Conservation (phyloP, 306 rosid species). For the Vicia sativa region DNA sequence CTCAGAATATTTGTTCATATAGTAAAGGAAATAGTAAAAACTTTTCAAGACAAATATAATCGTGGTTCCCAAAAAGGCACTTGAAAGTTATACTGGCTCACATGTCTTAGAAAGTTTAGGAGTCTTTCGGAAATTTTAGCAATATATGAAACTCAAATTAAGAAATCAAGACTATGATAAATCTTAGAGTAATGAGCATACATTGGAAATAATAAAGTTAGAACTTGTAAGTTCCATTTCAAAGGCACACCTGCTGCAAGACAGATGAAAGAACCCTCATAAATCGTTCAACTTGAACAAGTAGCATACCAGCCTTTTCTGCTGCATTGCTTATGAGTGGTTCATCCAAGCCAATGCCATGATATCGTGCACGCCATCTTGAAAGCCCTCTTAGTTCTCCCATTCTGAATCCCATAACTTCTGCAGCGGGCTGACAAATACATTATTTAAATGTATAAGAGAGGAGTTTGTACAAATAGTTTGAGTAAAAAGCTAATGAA, state of each 20-base stretch:
- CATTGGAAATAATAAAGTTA: constrained; percentile 31
- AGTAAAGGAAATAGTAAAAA: constrained; percentile 19
- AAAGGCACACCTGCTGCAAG: constrained; percentile 82
- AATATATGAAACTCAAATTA: constrained; percentile 16
- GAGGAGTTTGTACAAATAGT: constrained; percentile 29
- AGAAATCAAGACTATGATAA: neutral
- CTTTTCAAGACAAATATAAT: constrained; percentile 2
- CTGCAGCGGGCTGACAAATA: constrained; percentile 82
- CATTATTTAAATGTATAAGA: constrained; percentile 20
- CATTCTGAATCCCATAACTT: constrained; percentile 90
- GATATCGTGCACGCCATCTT: constrained; percentile 88
- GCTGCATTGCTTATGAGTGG: constrained; percentile 70
- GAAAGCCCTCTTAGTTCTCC: constrained; percentile 96
- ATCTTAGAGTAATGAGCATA: constrained; percentile 27
- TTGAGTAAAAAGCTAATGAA: constrained; percentile 21
- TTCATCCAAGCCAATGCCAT: constrained; percentile 83
- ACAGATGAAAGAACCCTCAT: constrained; percentile 92
- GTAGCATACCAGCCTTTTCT: constrained; percentile 93
- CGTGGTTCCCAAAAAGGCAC: constrained; percentile 29
- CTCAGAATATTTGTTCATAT: constrained; percentile 8
- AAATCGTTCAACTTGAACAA: constrained; percentile 92
- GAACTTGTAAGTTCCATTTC: constrained; percentile 22
- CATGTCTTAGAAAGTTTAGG: constrained; percentile 13
- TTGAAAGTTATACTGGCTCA: constrained; percentile 20
- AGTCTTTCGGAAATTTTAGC: constrained; percentile 3